Base-by-base conservation (phyloP, 352 stramenopile species). In the Phytophthora vignae region DNA sequence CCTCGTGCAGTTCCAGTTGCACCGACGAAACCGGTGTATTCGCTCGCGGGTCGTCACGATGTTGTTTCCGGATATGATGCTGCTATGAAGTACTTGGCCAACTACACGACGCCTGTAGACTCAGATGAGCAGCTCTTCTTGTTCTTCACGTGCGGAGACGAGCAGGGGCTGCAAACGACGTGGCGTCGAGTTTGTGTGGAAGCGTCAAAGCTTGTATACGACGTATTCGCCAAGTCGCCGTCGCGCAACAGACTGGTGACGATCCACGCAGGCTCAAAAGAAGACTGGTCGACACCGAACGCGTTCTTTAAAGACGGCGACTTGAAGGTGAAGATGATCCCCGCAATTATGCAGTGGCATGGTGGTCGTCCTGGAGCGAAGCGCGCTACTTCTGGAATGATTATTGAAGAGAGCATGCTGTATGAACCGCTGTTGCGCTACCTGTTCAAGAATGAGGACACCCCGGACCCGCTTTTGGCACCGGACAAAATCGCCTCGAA, bases 391-490 rank as follows among this genome's bases (percentile, higher is more conserved):
- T 86, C 67, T 15, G 77, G 77, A 14, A 90, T 90, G 75, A 82
- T 93, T 52, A 79, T 88, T 31, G 75, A 82, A 17, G 60, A 79
- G 19, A 78, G 70, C n/a, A 64, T 95, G 57, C 59, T 87, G 10
- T 85, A 93, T 29, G 76, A 90, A 12, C 80, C 76, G 21, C 71
- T 93, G n/a, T 9, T 95, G 60, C 82, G 85, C 11, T 94, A 93
- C 60, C 55, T 91, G 1, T 93, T 95, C 54, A 82, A 88, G 59
- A 93, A 90, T 56, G 61, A 58, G n/a, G 85, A 93, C 55, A 52
- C 69, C 27, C 61, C 59, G 2, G 84, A 92, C 58, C 62, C 61
- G 12, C 75, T 87, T n/a, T 44, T 92, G 7, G 66, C 55, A 12
- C 57, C 68, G 3, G 71, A 82, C 2, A 82, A 76, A 19, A 75